Evolutionary conservation across 768 basidiomycete species (phyloP).

Genomic region (Psilocybe cubensis): DNA sequence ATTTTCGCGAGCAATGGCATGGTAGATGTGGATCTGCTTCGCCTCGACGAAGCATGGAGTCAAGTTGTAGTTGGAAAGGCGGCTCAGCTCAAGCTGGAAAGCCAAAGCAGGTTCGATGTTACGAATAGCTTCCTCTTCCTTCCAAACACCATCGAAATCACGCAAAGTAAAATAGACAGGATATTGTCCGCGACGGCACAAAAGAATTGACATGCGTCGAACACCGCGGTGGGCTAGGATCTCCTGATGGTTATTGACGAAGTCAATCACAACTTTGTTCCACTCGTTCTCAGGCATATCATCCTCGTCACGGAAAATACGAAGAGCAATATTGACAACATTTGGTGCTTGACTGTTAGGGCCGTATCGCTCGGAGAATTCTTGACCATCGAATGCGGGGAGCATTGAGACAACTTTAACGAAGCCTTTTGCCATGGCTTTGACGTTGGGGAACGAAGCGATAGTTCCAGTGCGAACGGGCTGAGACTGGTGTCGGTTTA

Average conservation of each 20-base stretch:
- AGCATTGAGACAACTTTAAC: constrained; percentile 71
- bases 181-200: constrained; percentile 91
- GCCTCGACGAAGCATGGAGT: constrained; percentile 96
- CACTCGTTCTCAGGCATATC: constrained; percentile 79
- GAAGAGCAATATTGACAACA: constrained; percentile 92
- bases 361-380: constrained; percentile 79
- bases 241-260: constrained; percentile 69
- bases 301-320: constrained; percentile 81
- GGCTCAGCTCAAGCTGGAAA: constrained; percentile 96
- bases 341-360: constrained; percentile 78
- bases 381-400: constrained; percentile 71
- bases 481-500: constrained; percentile 83
- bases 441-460: constrained; percentile 83
- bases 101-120: constrained; percentile 98
- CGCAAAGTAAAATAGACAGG: constrained; percentile 95
- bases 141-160: constrained; percentile 73
- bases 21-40: constrained; percentile 98
- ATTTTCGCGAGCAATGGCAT: constrained; percentile 93
- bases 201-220: constrained; percentile 88
- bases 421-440: constrained; percentile 73
- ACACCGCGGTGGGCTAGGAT: constrained; percentile 78
- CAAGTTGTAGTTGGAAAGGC: constrained; percentile 95
- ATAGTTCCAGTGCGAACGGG: constrained; percentile 91
- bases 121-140: constrained; percentile 94
- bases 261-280: constrained; percentile 69